Evolutionary conservation across 108 stramenopile genomes (phyloP).

Genomic region (Fragilaria crotonensis): DNA sequence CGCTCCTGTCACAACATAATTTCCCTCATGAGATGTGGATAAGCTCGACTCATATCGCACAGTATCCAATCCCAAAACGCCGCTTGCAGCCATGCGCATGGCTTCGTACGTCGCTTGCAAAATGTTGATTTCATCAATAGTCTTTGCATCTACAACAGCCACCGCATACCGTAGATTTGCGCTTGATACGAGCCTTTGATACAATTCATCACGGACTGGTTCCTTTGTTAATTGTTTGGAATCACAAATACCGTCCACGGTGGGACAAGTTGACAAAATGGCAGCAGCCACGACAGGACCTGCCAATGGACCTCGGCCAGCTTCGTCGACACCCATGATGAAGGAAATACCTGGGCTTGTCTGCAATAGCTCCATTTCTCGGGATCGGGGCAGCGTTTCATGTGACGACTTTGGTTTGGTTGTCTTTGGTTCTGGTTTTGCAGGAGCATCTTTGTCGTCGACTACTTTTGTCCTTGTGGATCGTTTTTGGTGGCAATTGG

Average conservation of each 20-base stretch:
- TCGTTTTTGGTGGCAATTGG: not conserved
- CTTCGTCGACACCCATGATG: slow-evolving; percentile 94
- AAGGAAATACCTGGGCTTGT: not conserved
- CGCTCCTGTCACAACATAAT: slow-evolving; percentile 33
- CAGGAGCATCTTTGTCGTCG: not conserved
- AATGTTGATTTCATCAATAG: slow-evolving; percentile 98
- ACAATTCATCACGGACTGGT: slow-evolving; percentile 46
- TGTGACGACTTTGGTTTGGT: not conserved
- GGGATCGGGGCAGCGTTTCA: not conserved
- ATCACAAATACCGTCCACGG: slow-evolving; percentile 78
- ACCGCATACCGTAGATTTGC: slow-evolving; percentile 72
- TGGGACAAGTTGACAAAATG: slow-evolving; percentile 42
- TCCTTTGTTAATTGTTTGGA: slow-evolving; percentile 88
- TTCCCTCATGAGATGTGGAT: slow-evolving; percentile 38
- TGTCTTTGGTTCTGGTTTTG: not conserved
- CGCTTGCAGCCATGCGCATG: slow-evolving; percentile 80
- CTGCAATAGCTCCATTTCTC: not conserved
- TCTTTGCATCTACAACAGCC: slow-evolving; percentile 60
- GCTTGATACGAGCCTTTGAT: slow-evolving; percentile 20
- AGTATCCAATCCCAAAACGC: too few species aligned
- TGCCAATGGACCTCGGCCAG: slow-evolving; percentile 94
- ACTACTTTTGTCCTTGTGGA: not conserved
- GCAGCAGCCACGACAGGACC: slow-evolving; percentile 84
- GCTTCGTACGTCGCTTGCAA: slow-evolving; percentile 89
- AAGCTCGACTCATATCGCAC: slow-evolving; percentile 8